Percentiles rank a stretch among this genome's conserved stretches.
phyloP scores from a whole-genome alignment of 306 rosid genomes.

The Astragalus glycyphyllos region DNA sequence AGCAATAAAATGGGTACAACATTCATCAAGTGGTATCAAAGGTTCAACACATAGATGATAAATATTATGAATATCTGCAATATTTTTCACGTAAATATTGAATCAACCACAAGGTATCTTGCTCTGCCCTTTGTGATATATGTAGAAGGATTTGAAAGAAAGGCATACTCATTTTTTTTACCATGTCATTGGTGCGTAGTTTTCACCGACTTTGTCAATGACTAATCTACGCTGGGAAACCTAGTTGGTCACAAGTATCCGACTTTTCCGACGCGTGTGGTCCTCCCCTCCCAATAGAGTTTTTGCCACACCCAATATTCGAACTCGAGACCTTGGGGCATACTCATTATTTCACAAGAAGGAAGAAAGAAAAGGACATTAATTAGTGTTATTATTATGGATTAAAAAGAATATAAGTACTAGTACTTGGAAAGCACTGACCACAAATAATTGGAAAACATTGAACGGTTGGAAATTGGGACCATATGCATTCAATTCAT shows the following conservation, averaged over 20 bases:
- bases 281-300: no score
- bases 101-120: slow-evolving; percentile 33
- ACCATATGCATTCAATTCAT: slow-evolving; percentile 42
- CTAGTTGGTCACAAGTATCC: no score
- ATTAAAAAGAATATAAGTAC: slow-evolving; percentile 19
- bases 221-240: no score
- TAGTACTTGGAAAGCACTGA: slow-evolving; percentile 2
- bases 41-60: slow-evolving; percentile 54
- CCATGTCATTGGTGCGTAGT: no score
- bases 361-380: slow-evolving; percentile 24
- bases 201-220: no score
- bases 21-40: slow-evolving; percentile 49
- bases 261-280: no score
- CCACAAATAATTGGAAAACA: slow-evolving; percentile 43
- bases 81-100: slow-evolving; percentile 24
- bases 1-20: slow-evolving; percentile 8
- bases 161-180: no score
- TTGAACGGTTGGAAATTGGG: slow-evolving; percentile 42
- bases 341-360: slow-evolving; percentile 6
- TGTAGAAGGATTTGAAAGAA: slow-evolving; percentile 33
- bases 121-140: slow-evolving; percentile 5
- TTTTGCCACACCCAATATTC: no score
- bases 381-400: neutral
- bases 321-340: no score
- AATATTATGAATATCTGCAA: slow-evolving; percentile 38